Evolutionary conservation across 495 filamentous ascomycete genomes (phyloP).

Genomic region (Hypoxylon fragiforme): DNA sequence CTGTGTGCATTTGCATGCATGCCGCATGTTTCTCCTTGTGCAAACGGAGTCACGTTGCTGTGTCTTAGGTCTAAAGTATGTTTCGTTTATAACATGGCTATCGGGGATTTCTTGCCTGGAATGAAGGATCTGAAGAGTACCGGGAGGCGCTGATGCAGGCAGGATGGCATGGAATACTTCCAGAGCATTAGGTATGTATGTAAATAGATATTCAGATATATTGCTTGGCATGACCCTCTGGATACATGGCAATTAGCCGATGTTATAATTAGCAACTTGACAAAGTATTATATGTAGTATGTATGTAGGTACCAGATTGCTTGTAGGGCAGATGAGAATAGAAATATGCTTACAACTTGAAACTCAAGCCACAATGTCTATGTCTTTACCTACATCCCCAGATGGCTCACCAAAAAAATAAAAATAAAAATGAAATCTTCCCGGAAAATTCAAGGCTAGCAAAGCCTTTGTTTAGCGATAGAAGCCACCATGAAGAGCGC

Average conservation of each 20-base stretch:
- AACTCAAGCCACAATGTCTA: no score
- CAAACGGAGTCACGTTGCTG: slow-evolving; percentile 35
- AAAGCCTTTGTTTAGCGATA: slow-evolving; percentile 26
- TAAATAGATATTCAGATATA: not conserved
- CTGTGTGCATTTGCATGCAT: slow-evolving; percentile 27
- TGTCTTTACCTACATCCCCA: no score
- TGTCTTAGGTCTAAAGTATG: not conserved
- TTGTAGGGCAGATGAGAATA: no score
- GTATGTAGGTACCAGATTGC: no score
- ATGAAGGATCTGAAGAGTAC: slow-evolving; percentile 1
- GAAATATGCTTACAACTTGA: not conserved
- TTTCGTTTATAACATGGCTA: slow-evolving; percentile 20
- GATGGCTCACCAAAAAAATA: no score
- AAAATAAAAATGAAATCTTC: no score
- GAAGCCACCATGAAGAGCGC: slow-evolving; percentile 26
- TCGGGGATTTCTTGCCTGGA: slow-evolving; percentile 30
- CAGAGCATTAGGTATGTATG: not conserved
- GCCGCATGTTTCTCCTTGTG: slow-evolving; percentile 31
- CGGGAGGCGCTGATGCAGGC: not conserved
- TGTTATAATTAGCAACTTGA: no score
- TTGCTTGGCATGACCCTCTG: no score
- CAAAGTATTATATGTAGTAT: no score
- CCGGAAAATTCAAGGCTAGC: no score
- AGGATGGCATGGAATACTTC: not conserved
- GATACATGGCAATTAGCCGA: no score